These are phyloP conservation scores for Pichia kluyveri DNA, from an alignment of 805 yeast species.

Conservation along the genomic window DNA sequence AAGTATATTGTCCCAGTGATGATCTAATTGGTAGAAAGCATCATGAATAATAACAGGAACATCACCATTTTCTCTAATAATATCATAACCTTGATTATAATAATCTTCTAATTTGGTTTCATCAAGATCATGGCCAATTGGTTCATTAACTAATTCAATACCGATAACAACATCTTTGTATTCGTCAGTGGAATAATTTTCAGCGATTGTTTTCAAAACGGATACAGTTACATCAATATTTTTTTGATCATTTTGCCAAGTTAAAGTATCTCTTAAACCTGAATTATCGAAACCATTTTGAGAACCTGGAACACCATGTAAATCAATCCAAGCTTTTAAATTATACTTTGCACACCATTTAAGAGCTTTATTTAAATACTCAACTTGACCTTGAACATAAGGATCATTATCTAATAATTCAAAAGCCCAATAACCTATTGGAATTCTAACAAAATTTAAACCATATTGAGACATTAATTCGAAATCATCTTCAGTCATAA, in stretches of 20 bases:
- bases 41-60: slow-evolving; percentile 59
- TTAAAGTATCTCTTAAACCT: slow-evolving; percentile 58
- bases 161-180: slow-evolving; percentile 72
- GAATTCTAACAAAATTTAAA: slow-evolving; percentile 79
- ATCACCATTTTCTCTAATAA: slow-evolving; percentile 45
- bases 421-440: slow-evolving; percentile 95
- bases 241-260: slow-evolving; percentile 44
- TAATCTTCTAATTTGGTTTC: slow-evolving; percentile 49
- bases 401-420: slow-evolving; percentile 57
- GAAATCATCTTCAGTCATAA: slow-evolving; percentile 70
- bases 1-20: slow-evolving; percentile 57
- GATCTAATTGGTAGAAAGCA: slow-evolving; percentile 46
- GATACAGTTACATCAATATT: slow-evolving; percentile 40
- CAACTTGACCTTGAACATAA: slow-evolving; percentile 73
- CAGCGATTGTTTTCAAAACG: slow-evolving; percentile 45
- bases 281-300: slow-evolving; percentile 96
- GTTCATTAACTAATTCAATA: slow-evolving; percentile 83
- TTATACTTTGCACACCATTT: slow-evolving; percentile 59
- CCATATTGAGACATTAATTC: slow-evolving; percentile 49
- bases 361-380: slow-evolving; percentile 67
- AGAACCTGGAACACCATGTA: slow-evolving; percentile 96
- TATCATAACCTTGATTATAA: slow-evolving; percentile 53
- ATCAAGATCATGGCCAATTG: slow-evolving; percentile 64
- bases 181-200: slow-evolving; percentile 53
- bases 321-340: slow-evolving; percentile 79